phyloP scores from a whole-genome alignment of 176 grass and related monocot species.

The Lolium multiflorum region DNA sequence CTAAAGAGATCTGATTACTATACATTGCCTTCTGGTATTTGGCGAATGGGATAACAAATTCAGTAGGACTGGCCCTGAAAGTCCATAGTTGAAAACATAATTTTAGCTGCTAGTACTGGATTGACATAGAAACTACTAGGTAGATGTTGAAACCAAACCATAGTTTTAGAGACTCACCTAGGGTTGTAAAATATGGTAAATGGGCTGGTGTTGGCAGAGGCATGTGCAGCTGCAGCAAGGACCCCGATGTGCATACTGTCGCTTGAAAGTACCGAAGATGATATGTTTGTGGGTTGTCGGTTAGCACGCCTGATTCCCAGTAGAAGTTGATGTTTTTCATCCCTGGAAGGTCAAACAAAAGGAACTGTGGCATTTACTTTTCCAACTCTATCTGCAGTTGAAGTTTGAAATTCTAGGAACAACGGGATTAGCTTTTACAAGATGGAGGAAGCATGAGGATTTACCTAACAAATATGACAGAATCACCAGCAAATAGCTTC shows the following conservation, averaged over 20 bases:
- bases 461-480: conserved; percentile 99
- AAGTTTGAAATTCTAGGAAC: conserved; percentile 3
- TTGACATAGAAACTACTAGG: background rate
- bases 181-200: conserved; percentile 99
- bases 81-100: conserved; percentile 37
- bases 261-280: conserved; percentile 93
- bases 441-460: conserved; percentile 10
- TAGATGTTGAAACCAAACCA: conserved; percentile 20
- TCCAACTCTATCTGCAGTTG: background rate
- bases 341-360: conserved; percentile 57
- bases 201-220: conserved; percentile 89
- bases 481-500: conserved; percentile 93
- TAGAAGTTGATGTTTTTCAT: conserved; percentile 95
- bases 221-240: conserved; percentile 98
- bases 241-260: conserved; percentile 99
- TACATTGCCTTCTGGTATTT: conserved; percentile 99
- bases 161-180: conserved; percentile 55
- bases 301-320: conserved; percentile 88
- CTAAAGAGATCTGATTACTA: conserved; percentile 87
- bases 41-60: conserved; percentile 98
- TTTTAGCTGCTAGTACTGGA: background rate
- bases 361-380: conserved; percentile 21
- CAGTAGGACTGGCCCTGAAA: conserved; percentile 93
- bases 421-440: conserved; percentile 7
- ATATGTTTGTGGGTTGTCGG: conserved; percentile 89